phyloP scores from a whole-genome alignment of 768 basidiomycete species.

The Lentinula detonsa region DNA sequence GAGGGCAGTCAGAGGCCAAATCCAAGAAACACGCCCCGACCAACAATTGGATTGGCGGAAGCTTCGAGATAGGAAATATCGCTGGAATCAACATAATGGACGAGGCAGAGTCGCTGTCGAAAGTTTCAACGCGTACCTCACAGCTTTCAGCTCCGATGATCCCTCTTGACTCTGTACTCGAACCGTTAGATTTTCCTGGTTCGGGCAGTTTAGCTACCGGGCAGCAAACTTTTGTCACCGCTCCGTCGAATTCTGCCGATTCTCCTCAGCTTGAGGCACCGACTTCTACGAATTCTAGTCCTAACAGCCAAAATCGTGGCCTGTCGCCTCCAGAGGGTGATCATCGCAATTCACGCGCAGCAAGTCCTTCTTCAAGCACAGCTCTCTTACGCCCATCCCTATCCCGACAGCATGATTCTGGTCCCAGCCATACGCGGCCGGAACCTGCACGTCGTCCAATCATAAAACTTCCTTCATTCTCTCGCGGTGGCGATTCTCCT shows the following conservation, averaged over 20 bases:
- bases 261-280: neutral
- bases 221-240: conserved; percentile 14
- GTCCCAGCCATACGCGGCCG: conserved; percentile 10
- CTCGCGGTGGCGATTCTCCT: conserved; percentile 7
- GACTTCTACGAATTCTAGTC: neutral
- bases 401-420: conserved; percentile 1
- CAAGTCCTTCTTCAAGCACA: conserved; percentile 13
- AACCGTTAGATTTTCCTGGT: neutral
- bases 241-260: conserved; percentile 14
- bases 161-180: conserved; percentile 6
- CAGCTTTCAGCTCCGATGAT: neutral
- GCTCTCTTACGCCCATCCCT: conserved; percentile 8
- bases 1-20: conserved; percentile 6
- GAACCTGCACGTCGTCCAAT: conserved; percentile 15
- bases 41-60: conserved; percentile 60
- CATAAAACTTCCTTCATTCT: conserved; percentile 12
- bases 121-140: conserved; percentile 10
- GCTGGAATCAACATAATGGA: conserved; percentile 61
- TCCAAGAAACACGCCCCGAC: conserved; percentile 21
- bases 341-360: neutral
- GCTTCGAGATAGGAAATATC: conserved; percentile 75
- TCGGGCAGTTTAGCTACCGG: neutral
- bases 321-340: neutral
- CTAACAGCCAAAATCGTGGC: neutral
- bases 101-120: conserved; percentile 17